Conservation (phyloP, 2,329 filamentous ascomycete species). For the Fusarium sp. region DNA sequence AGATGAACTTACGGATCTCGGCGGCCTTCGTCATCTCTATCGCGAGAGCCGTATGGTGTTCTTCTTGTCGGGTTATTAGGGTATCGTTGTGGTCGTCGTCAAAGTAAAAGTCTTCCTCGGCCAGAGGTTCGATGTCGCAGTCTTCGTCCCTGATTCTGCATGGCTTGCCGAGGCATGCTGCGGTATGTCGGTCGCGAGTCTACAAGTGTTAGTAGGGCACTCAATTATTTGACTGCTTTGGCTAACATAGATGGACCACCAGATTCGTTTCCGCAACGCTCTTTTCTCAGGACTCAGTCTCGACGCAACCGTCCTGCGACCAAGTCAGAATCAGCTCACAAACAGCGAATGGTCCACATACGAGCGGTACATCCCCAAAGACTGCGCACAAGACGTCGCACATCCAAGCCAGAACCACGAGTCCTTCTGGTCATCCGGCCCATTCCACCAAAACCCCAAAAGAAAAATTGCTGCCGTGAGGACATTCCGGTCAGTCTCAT, state of each 20-base stretch:
- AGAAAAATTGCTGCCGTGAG: constrained; percentile 19
- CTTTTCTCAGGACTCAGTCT: neutral
- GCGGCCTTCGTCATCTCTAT: constrained; percentile 18
- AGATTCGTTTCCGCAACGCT: constrained; percentile 26
- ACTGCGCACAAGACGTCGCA: constrained; percentile 29
- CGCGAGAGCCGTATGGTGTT: constrained; percentile 19
- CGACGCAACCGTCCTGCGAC: neutral
- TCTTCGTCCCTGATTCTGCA: constrained; percentile 37
- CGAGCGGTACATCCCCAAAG: constrained; percentile 34
- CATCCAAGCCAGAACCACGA: constrained; percentile 36
- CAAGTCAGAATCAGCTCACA: fast-evolving
- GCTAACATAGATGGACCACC: constrained; percentile 38
- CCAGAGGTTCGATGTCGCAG: constrained; percentile 26
- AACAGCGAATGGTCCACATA: fast-evolving
- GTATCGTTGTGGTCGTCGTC: constrained; percentile 1
- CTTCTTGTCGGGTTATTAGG: constrained; percentile 8
- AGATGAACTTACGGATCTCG: constrained; percentile 16
- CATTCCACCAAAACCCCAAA: constrained; percentile 35
- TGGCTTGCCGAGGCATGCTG: constrained; percentile 26
- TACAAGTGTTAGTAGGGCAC: fast-evolving
- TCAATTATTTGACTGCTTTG: fast-evolving
- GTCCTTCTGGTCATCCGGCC: constrained; percentile 35
- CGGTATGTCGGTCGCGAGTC: constrained; percentile 32
- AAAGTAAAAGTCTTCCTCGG: constrained; percentile 18
- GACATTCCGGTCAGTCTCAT: constrained; percentile 15